phyloP scores from a whole-genome alignment of 805 yeast species.

The Groenewaldozyma salmanticensis region DNA sequence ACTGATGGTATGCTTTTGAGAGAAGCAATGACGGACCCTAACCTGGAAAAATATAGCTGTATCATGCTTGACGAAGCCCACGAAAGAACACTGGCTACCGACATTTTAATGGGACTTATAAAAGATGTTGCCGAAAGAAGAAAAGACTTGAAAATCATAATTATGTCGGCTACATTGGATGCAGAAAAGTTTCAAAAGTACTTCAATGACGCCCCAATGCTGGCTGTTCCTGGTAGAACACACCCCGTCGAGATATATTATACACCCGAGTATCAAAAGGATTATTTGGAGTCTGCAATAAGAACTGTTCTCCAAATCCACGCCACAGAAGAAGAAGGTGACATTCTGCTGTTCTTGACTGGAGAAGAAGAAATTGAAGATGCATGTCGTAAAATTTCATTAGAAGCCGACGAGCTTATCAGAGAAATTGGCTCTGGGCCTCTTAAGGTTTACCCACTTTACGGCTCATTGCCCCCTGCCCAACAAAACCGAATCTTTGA shows the following conservation, averaged over 20 bases:
- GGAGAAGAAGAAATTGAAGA: constrained; percentile 99
- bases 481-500: constrained; percentile 92
- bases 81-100: constrained; percentile 94
- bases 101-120: constrained; percentile 88
- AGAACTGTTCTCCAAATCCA: constrained; percentile 94
- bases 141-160: constrained; percentile 80
- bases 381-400: constrained; percentile 77
- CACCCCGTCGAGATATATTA: constrained; percentile 95
- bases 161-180: constrained; percentile 97
- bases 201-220: constrained; percentile 83
- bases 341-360: constrained; percentile 73
- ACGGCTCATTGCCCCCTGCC: constrained; percentile 93
- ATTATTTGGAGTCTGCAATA: constrained; percentile 88
- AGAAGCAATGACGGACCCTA: constrained; percentile 96
- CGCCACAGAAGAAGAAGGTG: constrained; percentile 93
- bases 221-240: constrained; percentile 97
- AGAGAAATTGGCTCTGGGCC: constrained; percentile 92
- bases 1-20: constrained; percentile 97
- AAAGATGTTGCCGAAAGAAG: constrained; percentile 74
- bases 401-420: constrained; percentile 81
- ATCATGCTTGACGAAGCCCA: constrained; percentile 96
- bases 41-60: constrained; percentile 70
- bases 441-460: constrained; percentile 77
- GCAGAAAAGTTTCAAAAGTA: constrained; percentile 85
- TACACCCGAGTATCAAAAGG: constrained; percentile 94